A percentile compares a stretch with the other conserved stretches of the same genome.
Evolutionary conservation across 2,329 filamentous ascomycete genomes (phyloP).

Genomic region (Mycocentrospora acerina): DNA sequence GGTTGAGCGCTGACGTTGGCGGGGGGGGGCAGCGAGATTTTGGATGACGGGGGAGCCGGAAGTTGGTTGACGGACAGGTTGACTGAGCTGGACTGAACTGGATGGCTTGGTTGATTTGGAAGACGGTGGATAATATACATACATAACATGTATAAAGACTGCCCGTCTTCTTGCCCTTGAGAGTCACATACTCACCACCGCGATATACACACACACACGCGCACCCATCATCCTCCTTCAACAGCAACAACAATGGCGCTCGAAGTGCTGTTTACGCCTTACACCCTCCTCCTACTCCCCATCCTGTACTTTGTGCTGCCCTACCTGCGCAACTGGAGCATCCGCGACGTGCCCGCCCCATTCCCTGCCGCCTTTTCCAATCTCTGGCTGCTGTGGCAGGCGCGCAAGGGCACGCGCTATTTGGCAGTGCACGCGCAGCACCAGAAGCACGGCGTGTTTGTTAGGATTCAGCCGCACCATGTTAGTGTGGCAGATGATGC

Average conservation of each 20-base stretch:
- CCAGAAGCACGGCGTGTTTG: slow-evolving; percentile 73
- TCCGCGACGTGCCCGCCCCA: slow-evolving; percentile 59
- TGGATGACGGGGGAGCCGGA: too few relatives aligned
- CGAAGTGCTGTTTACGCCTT: slow-evolving; percentile 47
- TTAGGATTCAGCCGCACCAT: slow-evolving; percentile 82
- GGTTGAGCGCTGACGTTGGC: too few relatives aligned
- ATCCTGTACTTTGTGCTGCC: slow-evolving; percentile 60
- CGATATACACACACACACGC: neutral
- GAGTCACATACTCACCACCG: too few relatives aligned
- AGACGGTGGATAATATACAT: too few relatives aligned
- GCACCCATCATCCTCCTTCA: slow-evolving; percentile 1
- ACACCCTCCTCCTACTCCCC: slow-evolving; percentile 51
- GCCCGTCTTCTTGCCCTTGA: too few relatives aligned
- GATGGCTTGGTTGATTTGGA: too few relatives aligned
- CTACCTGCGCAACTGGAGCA: slow-evolving; percentile 61
- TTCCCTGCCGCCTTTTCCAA: slow-evolving; percentile 70
- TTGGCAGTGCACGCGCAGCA: slow-evolving; percentile 71
- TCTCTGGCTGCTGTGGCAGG: slow-evolving; percentile 71
- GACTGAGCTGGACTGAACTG: too few relatives aligned
- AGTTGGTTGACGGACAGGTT: too few relatives aligned
- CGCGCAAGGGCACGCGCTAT: slow-evolving; percentile 61
- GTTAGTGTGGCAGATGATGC: slow-evolving; percentile 77
- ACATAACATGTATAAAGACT: too few relatives aligned
- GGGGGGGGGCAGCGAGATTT: too few relatives aligned
- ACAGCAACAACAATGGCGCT: slow-evolving; percentile 35